Conservation (phyloP, 805 yeast genomes). For the Pichia thaimueangensis region DNA sequence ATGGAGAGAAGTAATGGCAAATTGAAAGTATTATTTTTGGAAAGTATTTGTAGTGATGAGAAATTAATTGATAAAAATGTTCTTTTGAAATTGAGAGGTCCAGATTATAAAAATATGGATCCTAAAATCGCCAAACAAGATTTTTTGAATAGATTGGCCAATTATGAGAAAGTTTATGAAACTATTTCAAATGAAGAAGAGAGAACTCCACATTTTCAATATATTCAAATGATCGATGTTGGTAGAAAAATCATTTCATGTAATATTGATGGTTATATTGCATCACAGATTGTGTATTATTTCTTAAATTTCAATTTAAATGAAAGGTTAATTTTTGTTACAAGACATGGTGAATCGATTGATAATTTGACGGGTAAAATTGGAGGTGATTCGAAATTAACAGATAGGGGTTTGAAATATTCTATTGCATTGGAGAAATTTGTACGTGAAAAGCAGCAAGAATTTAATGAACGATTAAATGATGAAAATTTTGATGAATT, state of each 20-base stretch:
- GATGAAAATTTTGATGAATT: constrained; percentile 42
- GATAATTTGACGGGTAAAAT: constrained; percentile 82
- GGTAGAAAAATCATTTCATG: constrained; percentile 91
- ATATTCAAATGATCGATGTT: constrained; percentile 92
- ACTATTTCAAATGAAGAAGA: constrained; percentile 75
- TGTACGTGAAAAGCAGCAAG: constrained; percentile 60
- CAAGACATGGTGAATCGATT: constrained; percentile 89
- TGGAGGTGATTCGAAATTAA: constrained; percentile 85
- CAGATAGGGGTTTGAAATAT: constrained; percentile 72
- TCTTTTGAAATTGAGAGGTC: constrained; percentile 80
- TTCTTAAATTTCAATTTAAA: constrained; percentile 80
- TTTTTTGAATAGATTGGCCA: constrained; percentile 71
- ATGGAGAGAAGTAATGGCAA: constrained; percentile 50
- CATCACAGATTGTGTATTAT: constrained; percentile 90
- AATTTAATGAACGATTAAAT: constrained; percentile 56
- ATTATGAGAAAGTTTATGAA: constrained; percentile 85
- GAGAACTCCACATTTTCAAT: constrained; percentile 60
- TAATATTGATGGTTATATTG: constrained; percentile 78
- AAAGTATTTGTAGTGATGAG: constrained; percentile 79
- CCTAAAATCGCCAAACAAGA: constrained; percentile 74
- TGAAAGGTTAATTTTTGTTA: constrained; percentile 89
- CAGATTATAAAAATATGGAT: constrained; percentile 85
- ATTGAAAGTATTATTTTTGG: constrained; percentile 76
- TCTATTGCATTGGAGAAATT: constrained; percentile 68
- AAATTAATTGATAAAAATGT: constrained; percentile 75